A percentile compares a stretch with the other conserved stretches of the same genome.
Conservation (phyloP, 331 rosid genomes). For the Pyracantha coccinea region DNA sequence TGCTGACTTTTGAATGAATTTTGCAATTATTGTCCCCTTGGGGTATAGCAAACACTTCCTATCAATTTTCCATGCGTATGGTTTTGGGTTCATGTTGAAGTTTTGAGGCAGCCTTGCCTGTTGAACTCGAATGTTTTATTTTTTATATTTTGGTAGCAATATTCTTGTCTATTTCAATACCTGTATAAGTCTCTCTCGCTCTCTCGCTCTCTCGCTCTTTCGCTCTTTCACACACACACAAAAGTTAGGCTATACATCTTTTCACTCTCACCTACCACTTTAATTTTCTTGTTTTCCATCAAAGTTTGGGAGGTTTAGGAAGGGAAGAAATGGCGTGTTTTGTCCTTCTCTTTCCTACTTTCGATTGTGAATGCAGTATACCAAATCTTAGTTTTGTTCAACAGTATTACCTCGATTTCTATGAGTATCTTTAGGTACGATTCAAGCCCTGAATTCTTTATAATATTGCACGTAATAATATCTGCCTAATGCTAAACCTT, state of each 20-base stretch:
- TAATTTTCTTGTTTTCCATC: background rate
- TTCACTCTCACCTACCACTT: background rate
- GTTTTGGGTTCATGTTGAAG: slow-evolving; percentile 32
- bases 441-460: too few species aligned
- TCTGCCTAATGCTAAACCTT: too few species aligned
- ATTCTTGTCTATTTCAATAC: too few species aligned
- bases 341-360: background rate
- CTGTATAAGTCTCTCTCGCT: background rate
- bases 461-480: too few species aligned
- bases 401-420: background rate
- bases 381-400: background rate
- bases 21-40: slow-evolving; percentile 12
- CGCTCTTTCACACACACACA: background rate
- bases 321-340: background rate
- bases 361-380: background rate
- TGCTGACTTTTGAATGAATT: slow-evolving; percentile 17
- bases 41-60: slow-evolving; percentile 9
- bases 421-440: background rate
- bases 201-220: background rate
- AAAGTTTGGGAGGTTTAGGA: background rate
- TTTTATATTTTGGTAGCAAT: background rate
- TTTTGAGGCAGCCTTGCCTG: slow-evolving; percentile 26
- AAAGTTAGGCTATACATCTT: background rate
- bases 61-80: slow-evolving; percentile 6
- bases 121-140: background rate